A percentile compares a stretch with the other conserved stretches of the same genome.
Conservation (phyloP, 805 yeast species). For the Komagataella pastoris region DNA sequence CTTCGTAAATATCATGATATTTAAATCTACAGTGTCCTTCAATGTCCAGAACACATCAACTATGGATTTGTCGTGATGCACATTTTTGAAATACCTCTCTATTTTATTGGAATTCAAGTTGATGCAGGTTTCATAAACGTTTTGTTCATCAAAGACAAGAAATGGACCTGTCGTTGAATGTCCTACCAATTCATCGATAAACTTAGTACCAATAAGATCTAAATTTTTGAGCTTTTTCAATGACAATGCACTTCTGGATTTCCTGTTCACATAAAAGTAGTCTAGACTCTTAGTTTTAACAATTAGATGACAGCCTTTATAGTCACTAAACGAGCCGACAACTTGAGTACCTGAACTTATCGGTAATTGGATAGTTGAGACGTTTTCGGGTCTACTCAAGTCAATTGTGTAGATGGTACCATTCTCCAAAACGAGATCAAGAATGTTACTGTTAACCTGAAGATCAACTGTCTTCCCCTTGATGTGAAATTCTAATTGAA, state of each 20-base stretch:
- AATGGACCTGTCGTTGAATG: conserved; percentile 27
- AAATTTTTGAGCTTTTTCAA: conserved; percentile 34
- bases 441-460: conserved; percentile 39
- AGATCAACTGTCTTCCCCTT: conserved; percentile 27
- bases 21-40: not conserved
- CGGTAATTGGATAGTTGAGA: conserved; percentile 15
- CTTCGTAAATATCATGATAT: not conserved
- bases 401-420: conserved; percentile 54
- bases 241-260: conserved; percentile 23
- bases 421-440: conserved; percentile 37
- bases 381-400: conserved; percentile 48
- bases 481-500: conserved; percentile 19
- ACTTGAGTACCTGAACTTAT: conserved; percentile 9
- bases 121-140: conserved; percentile 29
- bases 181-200: conserved; percentile 15
- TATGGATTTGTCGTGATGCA: conserved; percentile 13
- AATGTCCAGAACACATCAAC: not conserved
- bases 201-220: conserved; percentile 27
- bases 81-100: conserved; percentile 24
- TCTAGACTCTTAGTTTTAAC: conserved; percentile 32
- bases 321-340: conserved; percentile 29
- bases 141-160: conserved; percentile 30
- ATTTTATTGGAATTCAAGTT: conserved; percentile 28
- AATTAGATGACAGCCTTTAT: conserved; percentile 36
- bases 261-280: conserved; percentile 31